These are phyloP conservation scores for Puccinia coronata DNA, from an alignment of 1,284 basidiomycete species.

Conservation along the genomic window DNA sequence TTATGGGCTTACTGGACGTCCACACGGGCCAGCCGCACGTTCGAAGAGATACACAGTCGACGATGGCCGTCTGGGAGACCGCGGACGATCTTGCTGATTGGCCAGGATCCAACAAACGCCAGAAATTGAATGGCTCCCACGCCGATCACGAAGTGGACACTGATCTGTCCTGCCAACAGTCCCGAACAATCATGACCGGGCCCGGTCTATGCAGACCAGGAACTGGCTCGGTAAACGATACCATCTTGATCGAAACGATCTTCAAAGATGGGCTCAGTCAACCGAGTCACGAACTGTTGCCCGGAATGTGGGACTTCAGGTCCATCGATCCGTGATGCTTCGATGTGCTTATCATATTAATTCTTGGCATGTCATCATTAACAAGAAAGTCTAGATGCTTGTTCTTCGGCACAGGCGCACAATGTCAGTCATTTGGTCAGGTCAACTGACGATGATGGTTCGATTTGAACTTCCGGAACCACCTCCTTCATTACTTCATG, in stretches of 20 bases:
- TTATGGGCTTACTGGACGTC: constrained; percentile 43
- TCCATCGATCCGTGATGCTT: background rate
- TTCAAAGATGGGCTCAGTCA: constrained; percentile 18
- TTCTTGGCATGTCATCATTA: too few species aligned
- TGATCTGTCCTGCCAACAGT: background rate
- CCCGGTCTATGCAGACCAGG: constrained; percentile 6
- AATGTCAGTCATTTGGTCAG: too few species aligned
- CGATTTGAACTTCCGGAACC: too few species aligned
- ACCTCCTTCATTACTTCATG: too few species aligned
- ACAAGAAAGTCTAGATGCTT: too few species aligned
- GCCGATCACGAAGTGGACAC: background rate
- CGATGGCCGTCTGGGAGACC: constrained; percentile 29
- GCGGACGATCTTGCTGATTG: constrained; percentile 9
- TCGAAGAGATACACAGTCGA: constrained; percentile 37
- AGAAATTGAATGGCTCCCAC: constrained; percentile 15
- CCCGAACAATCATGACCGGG: background rate
- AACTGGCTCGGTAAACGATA: constrained; percentile 4
- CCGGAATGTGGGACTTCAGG: constrained; percentile 48
- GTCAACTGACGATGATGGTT: too few species aligned
- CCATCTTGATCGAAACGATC: constrained; percentile 33
- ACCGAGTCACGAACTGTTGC: constrained; percentile 17
- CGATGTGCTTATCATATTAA: background rate
- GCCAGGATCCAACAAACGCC: background rate
- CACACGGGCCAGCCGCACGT: constrained; percentile 41
- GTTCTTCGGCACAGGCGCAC: too few species aligned